Evolutionary conservation across 805 yeast genomes (phyloP).

Genomic region (Saturnispora sanitii): DNA sequence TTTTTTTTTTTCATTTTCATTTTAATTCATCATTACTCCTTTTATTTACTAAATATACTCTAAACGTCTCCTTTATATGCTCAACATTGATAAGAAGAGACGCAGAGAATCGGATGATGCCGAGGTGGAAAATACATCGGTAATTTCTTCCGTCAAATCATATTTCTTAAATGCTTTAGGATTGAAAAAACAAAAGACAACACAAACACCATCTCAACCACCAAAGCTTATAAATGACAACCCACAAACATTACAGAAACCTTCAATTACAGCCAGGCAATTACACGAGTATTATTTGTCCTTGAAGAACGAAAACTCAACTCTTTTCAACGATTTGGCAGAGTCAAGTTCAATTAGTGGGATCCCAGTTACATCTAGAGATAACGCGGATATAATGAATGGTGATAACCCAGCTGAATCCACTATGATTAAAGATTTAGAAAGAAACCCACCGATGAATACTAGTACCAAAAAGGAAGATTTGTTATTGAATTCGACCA

Average conservation of each 20-base stretch:
- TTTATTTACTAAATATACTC: neutral
- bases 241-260: neutral
- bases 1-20: neutral
- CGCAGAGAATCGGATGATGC: neutral
- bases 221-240: neutral
- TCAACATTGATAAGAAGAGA: slow-evolving; percentile 2
- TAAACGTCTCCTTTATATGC: neutral
- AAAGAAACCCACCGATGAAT: neutral
- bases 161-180: slow-evolving; percentile 4
- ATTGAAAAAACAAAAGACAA: neutral
- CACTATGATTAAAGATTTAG: slow-evolving; percentile 10
- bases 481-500: neutral
- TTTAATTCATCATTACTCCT: neutral
- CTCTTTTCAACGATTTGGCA: slow-evolving; percentile 14
- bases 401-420: slow-evolving; percentile 13
- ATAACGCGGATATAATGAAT: neutral
- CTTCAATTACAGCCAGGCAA: slow-evolving; percentile 21
- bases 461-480: neutral
- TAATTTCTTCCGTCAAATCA: neutral
- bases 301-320: slow-evolving; percentile 18
- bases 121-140: neutral
- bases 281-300: slow-evolving; percentile 21
- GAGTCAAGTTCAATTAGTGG: neutral
- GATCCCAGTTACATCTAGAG: neutral
- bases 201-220: neutral